Evolutionary conservation across 148 eudicot genomes (phyloP), one percentile per base, ranked within the genome.

Genomic region (Rhododendron henanense): DNA sequence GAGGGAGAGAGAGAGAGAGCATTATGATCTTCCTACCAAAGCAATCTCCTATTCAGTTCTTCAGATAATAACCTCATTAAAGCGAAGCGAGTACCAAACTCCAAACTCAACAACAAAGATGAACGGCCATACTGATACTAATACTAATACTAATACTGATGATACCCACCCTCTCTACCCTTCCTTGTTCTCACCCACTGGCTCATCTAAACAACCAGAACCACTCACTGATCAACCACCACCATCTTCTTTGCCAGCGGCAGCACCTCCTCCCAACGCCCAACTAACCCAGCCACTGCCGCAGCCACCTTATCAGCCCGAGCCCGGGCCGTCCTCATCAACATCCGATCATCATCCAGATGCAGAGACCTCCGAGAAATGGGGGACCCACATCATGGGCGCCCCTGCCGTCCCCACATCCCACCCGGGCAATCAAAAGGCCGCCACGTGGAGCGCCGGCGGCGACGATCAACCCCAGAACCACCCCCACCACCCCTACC

Each of bases 311-410:
- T 69, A 25, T 28, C 75, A 25, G 55, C 31, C 55, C n/a, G 23
- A 6, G 41, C 55, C 44, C 21, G 28, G 18, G 75, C 10, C 44
- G 71, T 45, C 19, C 10, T 80, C 4, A 35, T 55, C 67, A 55
- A 55, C 21, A 18, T 55, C 61, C 6, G 61, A 55, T 55, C 61
- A 55, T 15, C 80, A 53, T 5, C 84, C 84, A 28, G 41, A 63
- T 47, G 83, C 80, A 13, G 77, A 50, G n/a, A 55, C 21, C 6
- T 33, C 63, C 14, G 88, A 90, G 82, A 88, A 90, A 61, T 88
- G 87, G 89, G 92, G 92, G 65, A 88, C 92, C 16, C 89, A 88
- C n/a, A 80, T 88, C 23, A 88, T 88, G 90, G 92, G 92, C 5
- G 83, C 88, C 4, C 89, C 92, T 10, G 90, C 89, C 4, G 89